Evolutionary conservation across 2,329 filamentous ascomycete species (phyloP), one percentile per base, ranked within the genome.

Genomic region (Diaporthe humulicola): DNA sequence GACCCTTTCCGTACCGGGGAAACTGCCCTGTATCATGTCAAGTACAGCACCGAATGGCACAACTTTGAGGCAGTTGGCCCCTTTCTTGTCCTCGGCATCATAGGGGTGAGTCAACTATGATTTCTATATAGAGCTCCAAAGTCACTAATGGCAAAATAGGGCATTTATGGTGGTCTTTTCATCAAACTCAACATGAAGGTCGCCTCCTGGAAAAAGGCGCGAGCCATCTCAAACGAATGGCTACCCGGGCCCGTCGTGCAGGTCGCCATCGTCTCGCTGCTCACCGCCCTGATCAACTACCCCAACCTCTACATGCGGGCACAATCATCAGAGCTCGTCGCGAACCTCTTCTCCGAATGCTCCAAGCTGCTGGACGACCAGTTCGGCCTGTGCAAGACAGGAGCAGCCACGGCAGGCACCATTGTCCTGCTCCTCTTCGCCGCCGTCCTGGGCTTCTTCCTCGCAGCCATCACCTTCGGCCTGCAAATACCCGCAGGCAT

Each of bases 281-380:
- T 98, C 30, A 98, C 96, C 2, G 95, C 96, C 1, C 82, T 98
- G 58, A 90, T 98, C 84, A 98, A 98, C 86, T 99, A 95, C 80
- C 97, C 97, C 15, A 98, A 98, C 84, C 93, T 95, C 73, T 98
- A 98, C 84, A 98, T 98, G 93, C 93, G 97, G 78, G 94, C 95
- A 4, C 96, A 98, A 82, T 91, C 94, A 30, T 96, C 95, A 0
- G 95, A 98, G 82, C 91, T 99, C 3, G 96, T 98, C 22, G 96
- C 96, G 76, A 94, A 93, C 74, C 91, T 99, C 38, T 98, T 99
- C 82, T 92, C 95, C 12, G 96, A 99, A 84, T 99, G 97, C 83
- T 92, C 92, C 5, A 91, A 93, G 77, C 90, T 95, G 28, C 89
- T 92, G 28, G 94, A 97, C 79, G 97, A 99, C 84, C 93, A 93